Evolutionary conservation across 2,329 filamentous ascomycete genomes (phyloP).

Genomic region (Ampelomyces quisqualis): DNA sequence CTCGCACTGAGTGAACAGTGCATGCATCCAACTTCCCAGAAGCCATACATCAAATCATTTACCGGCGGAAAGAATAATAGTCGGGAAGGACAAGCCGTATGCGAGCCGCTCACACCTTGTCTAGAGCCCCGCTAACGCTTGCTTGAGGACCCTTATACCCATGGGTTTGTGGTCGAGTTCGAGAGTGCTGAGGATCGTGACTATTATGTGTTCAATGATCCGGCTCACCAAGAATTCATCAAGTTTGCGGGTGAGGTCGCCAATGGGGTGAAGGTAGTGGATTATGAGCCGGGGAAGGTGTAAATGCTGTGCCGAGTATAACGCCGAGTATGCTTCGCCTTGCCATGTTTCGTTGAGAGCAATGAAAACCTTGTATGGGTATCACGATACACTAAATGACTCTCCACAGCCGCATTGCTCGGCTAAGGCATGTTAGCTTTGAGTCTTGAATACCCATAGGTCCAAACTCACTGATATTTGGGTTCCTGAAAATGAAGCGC

Average conservation of each 20-base stretch:
- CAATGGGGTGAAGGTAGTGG: constrained; percentile 59
- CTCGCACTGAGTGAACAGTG: constrained; percentile 60
- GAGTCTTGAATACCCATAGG: background rate
- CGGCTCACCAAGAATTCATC: constrained; percentile 63
- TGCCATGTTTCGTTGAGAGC: constrained; percentile 31
- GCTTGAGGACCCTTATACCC: constrained; percentile 60
- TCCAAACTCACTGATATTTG: constrained; percentile 87
- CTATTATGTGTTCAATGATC: constrained; percentile 68
- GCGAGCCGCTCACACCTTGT: constrained; percentile 11
- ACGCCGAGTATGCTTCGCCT: constrained; percentile 30
- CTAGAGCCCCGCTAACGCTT: background rate
- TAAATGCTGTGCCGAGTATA: constrained; percentile 31
- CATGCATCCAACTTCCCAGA: constrained; percentile 58
- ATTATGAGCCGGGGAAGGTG: constrained; percentile 59
- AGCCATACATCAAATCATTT: constrained; percentile 61
- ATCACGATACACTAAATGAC: constrained; percentile 69
- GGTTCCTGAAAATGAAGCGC: constrained; percentile 92
- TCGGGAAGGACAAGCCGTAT: constrained; percentile 62
- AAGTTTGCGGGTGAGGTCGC: constrained; percentile 52
- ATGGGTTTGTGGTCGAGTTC: constrained; percentile 70
- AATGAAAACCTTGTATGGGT: constrained; percentile 16
- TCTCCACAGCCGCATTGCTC: constrained; percentile 95
- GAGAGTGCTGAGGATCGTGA: constrained; percentile 62
- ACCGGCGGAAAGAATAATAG: constrained; percentile 64
- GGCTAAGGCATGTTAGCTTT: constrained; percentile 58